Percentiles rank a stretch among this genome's conserved stretches.
phyloP scores from a whole-genome alignment of 768 basidiomycete genomes.

The Mycena leptocephala region DNA sequence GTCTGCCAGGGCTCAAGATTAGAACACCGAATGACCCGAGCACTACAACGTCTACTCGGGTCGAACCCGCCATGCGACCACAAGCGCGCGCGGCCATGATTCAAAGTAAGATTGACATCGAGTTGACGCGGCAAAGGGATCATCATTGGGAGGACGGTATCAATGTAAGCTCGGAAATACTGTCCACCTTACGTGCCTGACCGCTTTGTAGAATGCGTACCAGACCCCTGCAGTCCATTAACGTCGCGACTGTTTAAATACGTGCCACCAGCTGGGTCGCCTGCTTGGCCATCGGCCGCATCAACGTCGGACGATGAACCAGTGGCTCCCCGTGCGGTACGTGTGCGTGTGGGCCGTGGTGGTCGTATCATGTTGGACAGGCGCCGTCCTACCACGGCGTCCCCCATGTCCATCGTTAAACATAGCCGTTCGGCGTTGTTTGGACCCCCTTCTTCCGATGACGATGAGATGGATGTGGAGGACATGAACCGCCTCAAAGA shows the following conservation, averaged over 20 bases:
- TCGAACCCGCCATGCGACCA: constrained; percentile 73
- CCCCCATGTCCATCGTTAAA: constrained; percentile 29
- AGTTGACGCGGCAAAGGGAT: constrained; percentile 79
- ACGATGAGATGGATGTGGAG: constrained; percentile 51
- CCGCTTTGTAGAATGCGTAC: constrained; percentile 72
- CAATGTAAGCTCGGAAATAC: constrained; percentile 68
- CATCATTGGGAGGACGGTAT: constrained; percentile 92
- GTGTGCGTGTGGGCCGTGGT: constrained; percentile 87
- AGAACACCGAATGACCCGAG: constrained; percentile 61
- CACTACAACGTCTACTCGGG: constrained; percentile 51
- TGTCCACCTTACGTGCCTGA: not conserved
- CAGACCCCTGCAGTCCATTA: constrained; percentile 75
- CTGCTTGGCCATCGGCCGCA: constrained; percentile 25
- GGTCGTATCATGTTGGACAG: constrained; percentile 88
- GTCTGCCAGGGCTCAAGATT: constrained; percentile 70
- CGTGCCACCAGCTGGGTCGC: constrained; percentile 60
- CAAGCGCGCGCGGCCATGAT: constrained; percentile 79
- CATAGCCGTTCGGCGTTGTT: constrained; percentile 34
- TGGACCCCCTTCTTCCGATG: constrained; percentile 32
- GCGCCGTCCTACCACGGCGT: constrained; percentile 56
- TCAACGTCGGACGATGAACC: constrained; percentile 43
- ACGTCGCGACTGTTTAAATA: constrained; percentile 80
- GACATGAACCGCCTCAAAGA: constrained; percentile 63
- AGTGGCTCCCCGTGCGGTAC: constrained; percentile 64
- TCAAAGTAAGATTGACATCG: constrained; percentile 75